A percentile compares a stretch with the other conserved stretches of the same genome.
phyloP scores from a whole-genome alignment of 2,329 filamentous ascomycete genomes.

The Bipolaris zeicola region DNA sequence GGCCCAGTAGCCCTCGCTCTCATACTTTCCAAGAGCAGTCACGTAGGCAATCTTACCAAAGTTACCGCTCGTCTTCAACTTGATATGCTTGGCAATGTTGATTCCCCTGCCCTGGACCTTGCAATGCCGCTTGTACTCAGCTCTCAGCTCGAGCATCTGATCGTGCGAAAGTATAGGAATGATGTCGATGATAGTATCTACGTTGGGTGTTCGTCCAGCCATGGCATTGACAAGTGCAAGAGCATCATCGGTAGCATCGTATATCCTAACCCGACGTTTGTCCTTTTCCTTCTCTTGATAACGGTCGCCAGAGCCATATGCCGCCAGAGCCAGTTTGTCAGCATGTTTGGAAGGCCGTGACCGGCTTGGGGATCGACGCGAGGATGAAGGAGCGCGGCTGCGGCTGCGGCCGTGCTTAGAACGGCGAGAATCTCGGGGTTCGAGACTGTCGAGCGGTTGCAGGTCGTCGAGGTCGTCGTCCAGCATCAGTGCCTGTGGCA shows the following conservation, averaged over 20 bases:
- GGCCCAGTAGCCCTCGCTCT: slow-evolving; percentile 95
- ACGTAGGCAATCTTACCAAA: slow-evolving; percentile 93
- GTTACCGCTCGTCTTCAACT: slow-evolving; percentile 74
- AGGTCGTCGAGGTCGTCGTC: slow-evolving; percentile 57
- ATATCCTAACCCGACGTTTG: slow-evolving; percentile 72
- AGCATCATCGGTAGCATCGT: slow-evolving; percentile 82
- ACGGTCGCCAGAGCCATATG: slow-evolving; percentile 20
- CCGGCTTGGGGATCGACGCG: slow-evolving; percentile 42
- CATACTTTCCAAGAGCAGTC: slow-evolving; percentile 86
- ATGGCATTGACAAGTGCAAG: slow-evolving; percentile 76
- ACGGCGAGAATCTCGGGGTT: slow-evolving; percentile 37
- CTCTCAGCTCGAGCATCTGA: slow-evolving; percentile 83
- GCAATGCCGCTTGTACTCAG: slow-evolving; percentile 87
- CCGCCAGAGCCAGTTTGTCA: slow-evolving; percentile 44
- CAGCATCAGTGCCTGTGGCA: slow-evolving; percentile 79
- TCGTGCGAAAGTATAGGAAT: slow-evolving; percentile 84
- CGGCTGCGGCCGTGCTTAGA: slow-evolving; percentile 32
- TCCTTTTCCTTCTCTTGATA: slow-evolving; percentile 35
- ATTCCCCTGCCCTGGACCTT: slow-evolving; percentile 82
- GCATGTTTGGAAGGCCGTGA: slow-evolving; percentile 30
- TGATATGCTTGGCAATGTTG: slow-evolving; percentile 85
- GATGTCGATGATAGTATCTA: slow-evolving; percentile 80
- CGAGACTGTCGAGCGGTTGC: slow-evolving; percentile 40
- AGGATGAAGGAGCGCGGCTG: slow-evolving; percentile 38
- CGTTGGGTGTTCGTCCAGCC: slow-evolving; percentile 63